Percentiles rank a stretch among this genome's conserved stretches.
phyloP scores from a whole-genome alignment of 1,284 basidiomycete genomes.

The Cutaneotrichosporon daszewskae region DNA sequence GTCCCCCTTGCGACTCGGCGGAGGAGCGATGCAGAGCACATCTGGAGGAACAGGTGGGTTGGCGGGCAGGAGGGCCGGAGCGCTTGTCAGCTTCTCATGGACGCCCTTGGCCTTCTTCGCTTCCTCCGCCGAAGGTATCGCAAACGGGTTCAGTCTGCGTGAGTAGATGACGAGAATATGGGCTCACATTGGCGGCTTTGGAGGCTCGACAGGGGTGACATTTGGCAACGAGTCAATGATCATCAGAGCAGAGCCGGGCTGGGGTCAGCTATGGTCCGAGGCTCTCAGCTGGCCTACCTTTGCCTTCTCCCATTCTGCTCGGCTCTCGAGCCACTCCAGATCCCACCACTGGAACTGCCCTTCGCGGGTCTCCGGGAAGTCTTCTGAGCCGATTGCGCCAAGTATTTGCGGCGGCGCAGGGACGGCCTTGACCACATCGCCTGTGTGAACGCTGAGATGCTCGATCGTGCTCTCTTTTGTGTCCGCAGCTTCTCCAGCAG shows the following conservation, averaged over 20 bases:
- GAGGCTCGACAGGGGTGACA: slow-evolving; percentile 37
- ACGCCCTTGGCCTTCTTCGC: slow-evolving; percentile 12
- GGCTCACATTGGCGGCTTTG: slow-evolving; percentile 35
- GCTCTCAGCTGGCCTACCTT: slow-evolving; percentile 14
- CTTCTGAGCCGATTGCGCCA: background rate
- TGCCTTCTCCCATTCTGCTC: slow-evolving; percentile 15
- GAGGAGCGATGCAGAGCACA: slow-evolving; percentile 20
- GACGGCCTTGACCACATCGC: slow-evolving; percentile 21
- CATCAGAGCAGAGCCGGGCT: slow-evolving; percentile 33
- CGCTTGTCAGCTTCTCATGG: slow-evolving; percentile 23
- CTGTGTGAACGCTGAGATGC: slow-evolving; percentile 38
- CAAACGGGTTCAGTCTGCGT: slow-evolving; percentile 19
- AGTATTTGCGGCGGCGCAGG: slow-evolving; percentile 8
- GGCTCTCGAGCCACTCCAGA: slow-evolving; percentile 9
- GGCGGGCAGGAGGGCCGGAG: slow-evolving; percentile 30
- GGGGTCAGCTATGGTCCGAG: background rate
- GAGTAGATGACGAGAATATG: background rate
- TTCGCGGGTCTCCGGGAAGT: background rate
- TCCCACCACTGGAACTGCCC: slow-evolving; percentile 10
- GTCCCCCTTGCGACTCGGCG: background rate
- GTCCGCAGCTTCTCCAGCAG: background rate
- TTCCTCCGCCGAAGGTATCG: background rate
- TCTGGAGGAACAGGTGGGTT: slow-evolving; percentile 16
- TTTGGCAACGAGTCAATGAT: slow-evolving; percentile 37
- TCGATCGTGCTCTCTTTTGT: slow-evolving; percentile 15